Base-by-base conservation (phyloP, 306 rosid species). In the Quercus suber region DNA sequence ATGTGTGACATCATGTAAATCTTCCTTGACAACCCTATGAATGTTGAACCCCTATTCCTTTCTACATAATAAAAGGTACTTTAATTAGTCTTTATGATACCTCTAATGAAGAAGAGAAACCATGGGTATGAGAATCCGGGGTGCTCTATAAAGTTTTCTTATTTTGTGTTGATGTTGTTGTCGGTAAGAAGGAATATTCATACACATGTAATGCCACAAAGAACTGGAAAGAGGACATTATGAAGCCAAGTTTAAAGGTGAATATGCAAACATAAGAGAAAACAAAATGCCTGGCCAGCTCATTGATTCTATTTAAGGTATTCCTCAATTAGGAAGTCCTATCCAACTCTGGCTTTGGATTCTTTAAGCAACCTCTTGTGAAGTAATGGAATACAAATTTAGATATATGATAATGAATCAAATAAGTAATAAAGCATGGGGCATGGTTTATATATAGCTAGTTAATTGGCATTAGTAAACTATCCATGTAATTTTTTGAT, bases 181-280 rank as follows among this genome's bases (percentile, higher is more conserved):
- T 76, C 52, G 14, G 23, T 25, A 33, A 28, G 23, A 68, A 73
- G 88, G 87, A 88, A 88, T 85, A 85, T 82, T 90, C 92, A 82
- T 57, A 20, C 68, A 14, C 60, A 65, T 20, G 41, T 31, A 80
- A 82, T 43, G 90, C 87, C 89, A 81, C 33, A 68, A 76, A 85
- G 78, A 80, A 83, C 78, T 56, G 82, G 75, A 84, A 53, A 67
- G 12, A 75, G 43, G 30, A 73, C 80, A 79, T 60, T 82, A 35
- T 15, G 69, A 77, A 35, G 68, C 76, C 41, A 13, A 21, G 58
- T 71, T 28, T 81, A 55, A 56, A 80, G 73, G 56, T 82, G 71
- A 27, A 71, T 33, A 56, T 83, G 61, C 69, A 77, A 77, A 82
- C 84, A 85, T 30, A 5, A 72, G 56, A 81, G 82, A 64, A 74